Conservation (phyloP, 768 basidiomycete species). For the Lentinula lateritia region DNA sequence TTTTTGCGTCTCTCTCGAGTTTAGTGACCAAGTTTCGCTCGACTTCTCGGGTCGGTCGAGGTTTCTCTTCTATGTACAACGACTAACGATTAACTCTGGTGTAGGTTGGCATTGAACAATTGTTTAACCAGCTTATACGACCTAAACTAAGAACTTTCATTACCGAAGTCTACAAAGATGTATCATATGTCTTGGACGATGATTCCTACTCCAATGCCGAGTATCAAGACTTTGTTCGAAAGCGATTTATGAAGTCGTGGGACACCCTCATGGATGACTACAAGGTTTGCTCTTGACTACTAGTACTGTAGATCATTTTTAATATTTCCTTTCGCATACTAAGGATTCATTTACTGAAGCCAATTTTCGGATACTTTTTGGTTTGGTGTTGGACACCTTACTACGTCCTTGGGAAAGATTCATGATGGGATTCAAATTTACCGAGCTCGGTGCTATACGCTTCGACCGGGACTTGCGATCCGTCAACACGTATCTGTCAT, state of each 20-base stretch:
- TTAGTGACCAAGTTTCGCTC: conserved; percentile 62
- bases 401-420: conserved; percentile 96
- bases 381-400: conserved; percentile 78
- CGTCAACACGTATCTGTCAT: conserved; percentile 75
- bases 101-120: conserved; percentile 82
- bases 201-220: conserved; percentile 81
- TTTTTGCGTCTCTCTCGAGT: conserved; percentile 45
- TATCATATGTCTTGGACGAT: conserved; percentile 86
- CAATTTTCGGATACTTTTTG: conserved; percentile 85
- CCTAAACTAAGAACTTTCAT: conserved; percentile 82
- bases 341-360: conserved; percentile 84
- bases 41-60: conserved; percentile 57
- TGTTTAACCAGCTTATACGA: conserved; percentile 92
- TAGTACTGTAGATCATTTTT: too few relatives aligned
- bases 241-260: conserved; percentile 89
- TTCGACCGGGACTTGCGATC: conserved; percentile 91
- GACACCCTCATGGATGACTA: conserved; percentile 82
- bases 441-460: conserved; percentile 92
- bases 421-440: conserved; percentile 73
- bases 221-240: conserved; percentile 79
- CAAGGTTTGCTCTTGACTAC: conserved; percentile 46
- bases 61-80: neutral
- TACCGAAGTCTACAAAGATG: conserved; percentile 84
- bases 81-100: neutral
- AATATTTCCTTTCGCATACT: neutral